Conservation (phyloP, 164 flowering plant species). For the Echeveria elegans region DNA sequence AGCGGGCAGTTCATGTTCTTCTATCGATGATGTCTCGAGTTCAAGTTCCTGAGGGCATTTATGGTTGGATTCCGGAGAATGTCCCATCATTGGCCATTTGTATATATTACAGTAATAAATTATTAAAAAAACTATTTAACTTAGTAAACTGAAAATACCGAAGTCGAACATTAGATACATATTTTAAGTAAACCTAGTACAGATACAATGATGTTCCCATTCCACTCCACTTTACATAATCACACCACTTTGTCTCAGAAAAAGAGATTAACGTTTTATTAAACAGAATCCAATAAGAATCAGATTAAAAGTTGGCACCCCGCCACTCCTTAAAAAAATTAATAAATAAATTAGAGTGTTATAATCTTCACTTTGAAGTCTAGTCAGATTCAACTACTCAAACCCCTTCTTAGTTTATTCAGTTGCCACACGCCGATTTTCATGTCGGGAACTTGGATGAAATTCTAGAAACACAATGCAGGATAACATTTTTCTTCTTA, state of each 20-base stretch:
- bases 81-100: no score
- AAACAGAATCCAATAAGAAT: background rate
- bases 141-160: no score
- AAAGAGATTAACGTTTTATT: no score
- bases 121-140: no score
- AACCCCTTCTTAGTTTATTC: background rate
- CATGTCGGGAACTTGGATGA: slow-evolving; percentile 4
- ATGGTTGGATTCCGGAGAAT: no score
- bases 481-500: background rate
- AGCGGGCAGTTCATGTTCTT: no score
- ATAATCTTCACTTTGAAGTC: background rate
- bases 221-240: background rate
- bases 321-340: background rate
- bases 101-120: no score
- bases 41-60: no score
- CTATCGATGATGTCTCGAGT: no score
- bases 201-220: background rate
- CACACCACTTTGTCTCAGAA: background rate
- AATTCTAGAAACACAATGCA: background rate
- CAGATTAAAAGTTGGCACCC: background rate
- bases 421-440: background rate
- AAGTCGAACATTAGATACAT: no score
- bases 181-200: background rate
- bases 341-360: background rate
- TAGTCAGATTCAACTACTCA: background rate